These are phyloP conservation scores for Penicillium sp. DNA, from an alignment of 2,329 filamentous ascomycete genomes.

Conservation along the genomic window DNA sequence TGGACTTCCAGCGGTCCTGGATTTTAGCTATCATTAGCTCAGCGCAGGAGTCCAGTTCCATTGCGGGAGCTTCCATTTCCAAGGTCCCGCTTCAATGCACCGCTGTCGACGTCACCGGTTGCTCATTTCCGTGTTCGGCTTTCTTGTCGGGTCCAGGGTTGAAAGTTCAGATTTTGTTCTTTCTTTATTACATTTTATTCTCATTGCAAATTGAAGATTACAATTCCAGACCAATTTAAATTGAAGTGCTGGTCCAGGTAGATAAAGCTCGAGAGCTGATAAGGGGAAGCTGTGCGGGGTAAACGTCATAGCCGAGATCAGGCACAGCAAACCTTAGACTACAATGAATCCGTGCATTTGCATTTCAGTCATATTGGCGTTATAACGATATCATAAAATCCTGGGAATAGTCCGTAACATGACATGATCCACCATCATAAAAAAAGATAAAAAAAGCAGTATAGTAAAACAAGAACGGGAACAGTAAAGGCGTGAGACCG, in stretches of 20 bases:
- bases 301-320: slow-evolving; percentile 9
- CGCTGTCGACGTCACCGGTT: slow-evolving; percentile 27
- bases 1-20: not conserved
- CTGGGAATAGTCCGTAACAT: slow-evolving; percentile 11
- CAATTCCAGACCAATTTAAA: too few species aligned
- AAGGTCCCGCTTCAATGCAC: slow-evolving; percentile 4
- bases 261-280: not conserved
- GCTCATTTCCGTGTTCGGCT: slow-evolving; percentile 20
- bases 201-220: not conserved
- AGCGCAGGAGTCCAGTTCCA: not conserved
- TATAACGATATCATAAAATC: slow-evolving; percentile 9
- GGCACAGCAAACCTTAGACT: not conserved
- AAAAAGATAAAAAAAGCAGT: slow-evolving; percentile 19
- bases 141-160: slow-evolving; percentile 2
- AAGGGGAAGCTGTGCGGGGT: slow-evolving; percentile 17
- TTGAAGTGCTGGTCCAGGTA: too few species aligned
- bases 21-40: not conserved
- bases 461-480: slow-evolving; percentile 27
- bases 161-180: not conserved
- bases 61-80: not conserved
- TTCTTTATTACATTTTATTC: too few species aligned
- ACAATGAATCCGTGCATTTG: not conserved
- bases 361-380: slow-evolving; percentile 21
- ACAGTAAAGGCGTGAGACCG: not conserved
- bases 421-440: slow-evolving; percentile 12